Evolutionary conservation across 2,329 filamentous ascomycete genomes (phyloP).

Genomic region (Coniochaeta ligniaria): DNA sequence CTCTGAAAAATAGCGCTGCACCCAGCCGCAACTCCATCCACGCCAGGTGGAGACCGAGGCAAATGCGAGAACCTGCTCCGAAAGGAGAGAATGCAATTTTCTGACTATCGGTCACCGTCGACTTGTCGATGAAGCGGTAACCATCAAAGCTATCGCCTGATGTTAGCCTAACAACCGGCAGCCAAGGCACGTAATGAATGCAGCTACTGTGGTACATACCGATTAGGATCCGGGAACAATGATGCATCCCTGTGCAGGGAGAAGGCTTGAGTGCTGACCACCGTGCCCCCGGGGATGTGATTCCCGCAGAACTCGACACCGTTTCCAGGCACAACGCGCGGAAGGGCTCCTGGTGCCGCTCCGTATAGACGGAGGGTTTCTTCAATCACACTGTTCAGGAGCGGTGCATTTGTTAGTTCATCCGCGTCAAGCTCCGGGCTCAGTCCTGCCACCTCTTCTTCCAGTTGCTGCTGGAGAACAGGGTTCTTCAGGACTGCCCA

Average conservation of each 20-base stretch:
- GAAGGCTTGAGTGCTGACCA: slow-evolving; percentile 25
- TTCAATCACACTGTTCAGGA: slow-evolving; percentile 23
- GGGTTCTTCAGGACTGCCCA: slow-evolving; percentile 15
- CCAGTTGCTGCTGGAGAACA: slow-evolving; percentile 10
- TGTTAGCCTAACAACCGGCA: too few relatives aligned
- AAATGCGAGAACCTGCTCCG: not conserved
- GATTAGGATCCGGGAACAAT: slow-evolving; percentile 23
- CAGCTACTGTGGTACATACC: too few relatives aligned
- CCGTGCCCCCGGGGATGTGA: slow-evolving; percentile 21
- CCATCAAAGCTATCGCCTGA: too few relatives aligned
- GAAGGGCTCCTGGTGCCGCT: slow-evolving; percentile 20
- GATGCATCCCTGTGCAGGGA: slow-evolving; percentile 21
- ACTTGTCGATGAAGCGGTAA: too few relatives aligned
- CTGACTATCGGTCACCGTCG: not conserved
- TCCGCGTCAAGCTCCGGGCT: slow-evolving; percentile 11
- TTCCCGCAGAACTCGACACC: slow-evolving; percentile 19
- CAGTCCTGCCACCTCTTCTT: slow-evolving; percentile 14
- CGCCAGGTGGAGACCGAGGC: not conserved
- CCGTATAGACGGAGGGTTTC: slow-evolving; percentile 24
- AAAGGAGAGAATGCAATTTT: not conserved
- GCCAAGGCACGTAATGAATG: too few relatives aligned
- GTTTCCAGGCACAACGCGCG: slow-evolving; percentile 16
- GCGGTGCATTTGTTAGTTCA: slow-evolving; percentile 18
- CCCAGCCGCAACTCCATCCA: not conserved
- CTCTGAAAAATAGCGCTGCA: not conserved